Conservation (phyloP, 768 basidiomycete species). For the Mycena galopus region DNA sequence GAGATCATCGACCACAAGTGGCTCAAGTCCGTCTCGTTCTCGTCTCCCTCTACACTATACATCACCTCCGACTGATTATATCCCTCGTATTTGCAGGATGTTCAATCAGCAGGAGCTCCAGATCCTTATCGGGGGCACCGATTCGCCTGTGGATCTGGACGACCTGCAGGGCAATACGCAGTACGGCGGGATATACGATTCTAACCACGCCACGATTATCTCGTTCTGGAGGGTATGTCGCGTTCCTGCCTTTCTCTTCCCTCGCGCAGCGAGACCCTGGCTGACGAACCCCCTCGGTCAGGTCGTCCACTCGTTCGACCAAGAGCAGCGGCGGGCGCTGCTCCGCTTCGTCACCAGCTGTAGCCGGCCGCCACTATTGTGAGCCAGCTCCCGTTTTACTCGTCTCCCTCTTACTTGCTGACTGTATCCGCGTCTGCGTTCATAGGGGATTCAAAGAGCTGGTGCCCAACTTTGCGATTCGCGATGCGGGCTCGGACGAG, state of each 20-base stretch:
- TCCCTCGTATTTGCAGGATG: slow-evolving; percentile 67
- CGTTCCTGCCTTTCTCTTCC: slow-evolving; percentile 34
- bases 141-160: slow-evolving; percentile 85
- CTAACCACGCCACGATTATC: slow-evolving; percentile 76
- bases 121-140: slow-evolving; percentile 90
- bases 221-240: slow-evolving; percentile 92
- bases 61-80: background rate
- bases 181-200: slow-evolving; percentile 85
- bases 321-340: slow-evolving; percentile 82
- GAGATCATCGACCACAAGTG: slow-evolving; percentile 94
- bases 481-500: slow-evolving; percentile 83
- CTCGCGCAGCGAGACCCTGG: background rate
- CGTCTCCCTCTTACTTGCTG: background rate
- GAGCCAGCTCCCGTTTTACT: slow-evolving; percentile 42
- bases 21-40: slow-evolving; percentile 73
- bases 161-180: slow-evolving; percentile 85
- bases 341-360: slow-evolving; percentile 95
- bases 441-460: slow-evolving; percentile 92
- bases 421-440: slow-evolving; percentile 19
- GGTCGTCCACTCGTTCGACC: slow-evolving; percentile 85
- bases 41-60: background rate
- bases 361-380: slow-evolving; percentile 89
- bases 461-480: slow-evolving; percentile 89
- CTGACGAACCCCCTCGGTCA: slow-evolving; percentile 43
- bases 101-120: slow-evolving; percentile 98